These are phyloP conservation scores for Aphanomyces stellatus DNA, from an alignment of 352 stramenopile genomes.

Conservation along the genomic window DNA sequence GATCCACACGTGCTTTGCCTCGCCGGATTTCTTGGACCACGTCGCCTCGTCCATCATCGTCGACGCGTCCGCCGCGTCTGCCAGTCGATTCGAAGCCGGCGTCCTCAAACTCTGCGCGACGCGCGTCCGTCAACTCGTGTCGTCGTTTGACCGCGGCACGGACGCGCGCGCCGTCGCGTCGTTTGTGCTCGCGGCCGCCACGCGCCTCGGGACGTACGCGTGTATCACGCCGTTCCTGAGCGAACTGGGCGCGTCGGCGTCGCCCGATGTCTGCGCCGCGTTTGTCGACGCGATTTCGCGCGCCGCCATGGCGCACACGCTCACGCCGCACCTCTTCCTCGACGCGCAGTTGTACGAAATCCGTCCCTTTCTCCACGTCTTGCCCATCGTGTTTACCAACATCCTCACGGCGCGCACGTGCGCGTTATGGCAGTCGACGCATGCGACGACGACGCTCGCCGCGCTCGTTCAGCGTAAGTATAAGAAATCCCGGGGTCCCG, in stretches of 20 bases:
- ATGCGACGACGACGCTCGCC: neutral
- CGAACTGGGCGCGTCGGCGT: conserved; percentile 24
- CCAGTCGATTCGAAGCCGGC: conserved; percentile 26
- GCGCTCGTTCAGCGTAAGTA: too few relatives aligned
- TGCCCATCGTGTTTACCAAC: conserved; percentile 28
- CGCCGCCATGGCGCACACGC: conserved; percentile 20
- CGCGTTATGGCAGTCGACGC: neutral
- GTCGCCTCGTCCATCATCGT: conserved; percentile 32
- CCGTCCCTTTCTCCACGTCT: conserved; percentile 31
- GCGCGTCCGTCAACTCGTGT: conserved; percentile 11
- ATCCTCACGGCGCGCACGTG: neutral
- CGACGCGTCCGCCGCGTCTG: conserved; percentile 1
- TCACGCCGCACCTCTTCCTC: conserved; percentile 35
- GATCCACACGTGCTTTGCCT: neutral
- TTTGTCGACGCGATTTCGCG: conserved; percentile 29
- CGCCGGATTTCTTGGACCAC: conserved; percentile 33
- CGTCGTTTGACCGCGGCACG: neutral
- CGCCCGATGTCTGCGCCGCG: conserved; percentile 27
- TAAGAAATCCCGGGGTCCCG: neutral
- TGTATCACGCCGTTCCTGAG: conserved; percentile 8
- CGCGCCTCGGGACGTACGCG: neutral
- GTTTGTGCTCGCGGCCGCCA: neutral
- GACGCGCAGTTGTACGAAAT: conserved; percentile 83
- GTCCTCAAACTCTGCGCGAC: conserved; percentile 63
- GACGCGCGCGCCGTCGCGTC: neutral